Evolutionary conservation across 306 rosid species (phyloP).

Genomic region (Sechiopsis laciniata): DNA sequence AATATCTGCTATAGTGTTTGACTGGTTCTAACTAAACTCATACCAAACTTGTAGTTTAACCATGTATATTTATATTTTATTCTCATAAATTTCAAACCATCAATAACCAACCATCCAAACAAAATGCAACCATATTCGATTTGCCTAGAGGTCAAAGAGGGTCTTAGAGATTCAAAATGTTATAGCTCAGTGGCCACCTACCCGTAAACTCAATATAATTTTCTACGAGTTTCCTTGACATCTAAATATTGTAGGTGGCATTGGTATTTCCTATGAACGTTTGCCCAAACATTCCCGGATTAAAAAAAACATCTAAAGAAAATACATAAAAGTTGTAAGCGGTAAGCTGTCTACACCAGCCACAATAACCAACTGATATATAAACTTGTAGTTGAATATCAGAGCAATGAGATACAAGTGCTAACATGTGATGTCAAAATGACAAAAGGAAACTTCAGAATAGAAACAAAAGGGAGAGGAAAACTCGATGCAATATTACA

Average conservation of each 20-base stretch:
- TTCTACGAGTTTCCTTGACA: no score
- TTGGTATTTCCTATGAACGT: no score
- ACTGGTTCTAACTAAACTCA: no score
- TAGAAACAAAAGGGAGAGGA: background rate
- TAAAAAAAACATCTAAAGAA: background rate
- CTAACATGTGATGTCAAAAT: slow-evolving; percentile 17
- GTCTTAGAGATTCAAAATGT: no score
- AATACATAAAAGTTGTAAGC: background rate
- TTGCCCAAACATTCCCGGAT: no score
- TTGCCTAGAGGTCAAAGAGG: no score
- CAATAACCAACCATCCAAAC: background rate
- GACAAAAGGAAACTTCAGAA: background rate
- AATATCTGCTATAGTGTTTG: no score
- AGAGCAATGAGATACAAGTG: slow-evolving; percentile 14
- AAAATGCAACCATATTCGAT: no score
- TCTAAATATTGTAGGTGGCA: no score
- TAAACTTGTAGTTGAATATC: slow-evolving; percentile 4
- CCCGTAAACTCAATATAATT: no score
- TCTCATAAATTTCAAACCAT: slow-evolving; percentile 6
- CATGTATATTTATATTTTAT: background rate
- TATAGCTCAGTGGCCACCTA: no score
- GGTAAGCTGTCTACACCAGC: background rate
- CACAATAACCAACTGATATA: slow-evolving; percentile 17
- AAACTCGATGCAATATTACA: slow-evolving; percentile 8
- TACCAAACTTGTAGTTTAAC: no score